These are phyloP conservation scores for Pulveroboletus sp. DNA, from an alignment of 768 basidiomycete species.

Conservation along the genomic window DNA sequence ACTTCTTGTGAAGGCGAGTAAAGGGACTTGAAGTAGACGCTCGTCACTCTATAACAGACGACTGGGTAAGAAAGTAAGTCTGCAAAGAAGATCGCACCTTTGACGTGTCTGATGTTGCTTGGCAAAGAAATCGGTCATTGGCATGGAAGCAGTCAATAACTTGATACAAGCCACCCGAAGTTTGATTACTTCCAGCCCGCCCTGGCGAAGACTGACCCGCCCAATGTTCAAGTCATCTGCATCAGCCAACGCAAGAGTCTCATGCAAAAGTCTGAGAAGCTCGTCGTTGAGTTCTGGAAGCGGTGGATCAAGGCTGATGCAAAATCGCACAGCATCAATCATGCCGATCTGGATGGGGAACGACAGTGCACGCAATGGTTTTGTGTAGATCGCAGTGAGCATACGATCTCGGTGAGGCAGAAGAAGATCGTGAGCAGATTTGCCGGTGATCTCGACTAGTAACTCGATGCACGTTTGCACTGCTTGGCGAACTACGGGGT, in stretches of 20 bases:
- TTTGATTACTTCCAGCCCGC: conserved; percentile 77
- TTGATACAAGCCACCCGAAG: conserved; percentile 93
- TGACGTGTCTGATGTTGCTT: conserved; percentile 82
- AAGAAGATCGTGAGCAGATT: conserved; percentile 75
- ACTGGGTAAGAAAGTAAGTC: conserved; percentile 1
- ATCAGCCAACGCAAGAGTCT: conserved; percentile 93
- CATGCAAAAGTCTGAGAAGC: conserved; percentile 84
- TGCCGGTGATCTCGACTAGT: conserved; percentile 70
- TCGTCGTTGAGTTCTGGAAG: conserved; percentile 92
- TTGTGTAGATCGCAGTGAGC: conserved; percentile 88
- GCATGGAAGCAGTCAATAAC: conserved; percentile 91
- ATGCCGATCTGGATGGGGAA: conserved; percentile 96
- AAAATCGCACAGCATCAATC: conserved; percentile 95
- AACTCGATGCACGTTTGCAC: conserved; percentile 78
- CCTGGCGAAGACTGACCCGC: conserved; percentile 74
- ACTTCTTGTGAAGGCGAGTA: conserved; percentile 90
- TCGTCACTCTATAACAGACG: conserved; percentile 64
- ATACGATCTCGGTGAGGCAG: conserved; percentile 84
- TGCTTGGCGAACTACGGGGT: conserved; percentile 79
- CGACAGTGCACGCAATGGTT: conserved; percentile 91
- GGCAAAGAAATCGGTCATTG: conserved; percentile 88
- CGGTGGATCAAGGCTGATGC: conserved; percentile 84
- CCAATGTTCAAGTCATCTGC: conserved; percentile 87
- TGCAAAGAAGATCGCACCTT: conserved; percentile 46
- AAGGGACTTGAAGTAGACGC: conserved; percentile 97